These are phyloP conservation scores for Hortiboletus campestris DNA, from an alignment of 768 basidiomycete genomes.

Conservation along the genomic window DNA sequence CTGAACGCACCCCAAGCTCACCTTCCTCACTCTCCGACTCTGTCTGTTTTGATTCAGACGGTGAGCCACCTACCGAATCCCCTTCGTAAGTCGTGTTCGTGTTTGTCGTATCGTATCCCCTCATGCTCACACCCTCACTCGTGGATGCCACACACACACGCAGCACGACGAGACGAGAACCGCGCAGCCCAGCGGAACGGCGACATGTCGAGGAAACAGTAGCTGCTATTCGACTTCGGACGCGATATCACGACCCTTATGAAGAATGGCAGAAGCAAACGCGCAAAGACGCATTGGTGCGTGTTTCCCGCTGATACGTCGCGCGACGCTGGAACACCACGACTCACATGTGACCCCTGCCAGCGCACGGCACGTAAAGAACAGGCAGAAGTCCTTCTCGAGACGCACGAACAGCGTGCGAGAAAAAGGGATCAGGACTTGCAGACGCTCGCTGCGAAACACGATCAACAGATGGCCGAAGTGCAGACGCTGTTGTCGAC, in stretches of 20 bases:
- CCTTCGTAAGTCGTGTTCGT: slow-evolving; percentile 35
- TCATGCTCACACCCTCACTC: neutral
- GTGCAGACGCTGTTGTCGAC: slow-evolving; percentile 45
- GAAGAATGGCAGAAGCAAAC: slow-evolving; percentile 53
- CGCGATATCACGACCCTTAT: slow-evolving; percentile 44
- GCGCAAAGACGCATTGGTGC: slow-evolving; percentile 45
- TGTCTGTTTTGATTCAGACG: slow-evolving; percentile 44
- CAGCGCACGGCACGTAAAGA: slow-evolving; percentile 41
- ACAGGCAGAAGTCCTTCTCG: slow-evolving; percentile 20
- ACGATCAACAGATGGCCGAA: slow-evolving; percentile 52
- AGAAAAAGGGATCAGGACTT: slow-evolving; percentile 12
- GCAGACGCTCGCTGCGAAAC: slow-evolving; percentile 36
- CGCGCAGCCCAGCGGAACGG: slow-evolving; percentile 31
- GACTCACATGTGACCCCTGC: neutral
- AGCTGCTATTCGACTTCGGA: slow-evolving; percentile 44
- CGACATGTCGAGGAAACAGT: slow-evolving; percentile 44
- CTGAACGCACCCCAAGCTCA: slow-evolving; percentile 29
- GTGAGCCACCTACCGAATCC: slow-evolving; percentile 32
- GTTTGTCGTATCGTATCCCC: neutral
- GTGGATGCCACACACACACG: neutral
- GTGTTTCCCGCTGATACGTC: slow-evolving; percentile 2
- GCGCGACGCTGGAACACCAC: neutral
- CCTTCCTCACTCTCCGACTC: slow-evolving; percentile 40
- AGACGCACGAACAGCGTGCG: slow-evolving; percentile 15
- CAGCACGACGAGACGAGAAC: slow-evolving; percentile 16